These are phyloP conservation scores for Didymellaceae sp. DNA, from an alignment of 2,329 filamentous ascomycete genomes.

Conservation along the genomic window DNA sequence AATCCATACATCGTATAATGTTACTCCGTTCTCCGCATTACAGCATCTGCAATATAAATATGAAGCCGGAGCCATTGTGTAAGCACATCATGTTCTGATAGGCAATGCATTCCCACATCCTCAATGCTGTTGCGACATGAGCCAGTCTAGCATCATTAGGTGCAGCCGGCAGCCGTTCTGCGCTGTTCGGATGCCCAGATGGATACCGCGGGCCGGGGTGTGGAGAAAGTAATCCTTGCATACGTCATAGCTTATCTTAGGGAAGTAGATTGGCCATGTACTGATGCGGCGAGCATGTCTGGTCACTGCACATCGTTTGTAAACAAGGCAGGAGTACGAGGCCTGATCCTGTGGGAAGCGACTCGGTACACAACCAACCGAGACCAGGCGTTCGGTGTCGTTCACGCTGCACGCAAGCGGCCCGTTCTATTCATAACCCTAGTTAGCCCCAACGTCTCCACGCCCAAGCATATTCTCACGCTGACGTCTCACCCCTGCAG, in stretches of 20 bases:
- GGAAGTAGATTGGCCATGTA: not conserved
- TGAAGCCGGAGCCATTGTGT: too few species aligned
- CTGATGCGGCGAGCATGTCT: not conserved
- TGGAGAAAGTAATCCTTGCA: slow-evolving; percentile 9
- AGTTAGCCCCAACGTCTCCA: slow-evolving; percentile 12
- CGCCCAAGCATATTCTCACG: slow-evolving; percentile 7
- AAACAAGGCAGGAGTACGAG: too few species aligned
- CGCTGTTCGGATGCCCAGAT: slow-evolving; percentile 9
- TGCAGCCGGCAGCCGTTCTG: not conserved
- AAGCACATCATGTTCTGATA: too few species aligned
- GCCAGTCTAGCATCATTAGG: not conserved
- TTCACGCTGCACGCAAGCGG: slow-evolving; percentile 17
- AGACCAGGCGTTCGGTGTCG: slow-evolving; percentile 19
- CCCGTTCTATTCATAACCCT: slow-evolving; percentile 16
- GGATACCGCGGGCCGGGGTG: slow-evolving; percentile 14
- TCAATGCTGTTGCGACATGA: too few species aligned
- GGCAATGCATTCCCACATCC: too few species aligned
- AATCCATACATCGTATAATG: slow-evolving; percentile 5
- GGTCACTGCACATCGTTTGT: too few species aligned
- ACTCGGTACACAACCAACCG: not conserved
- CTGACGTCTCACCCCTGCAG: slow-evolving; percentile 9
- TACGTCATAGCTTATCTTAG: slow-evolving; percentile 3
- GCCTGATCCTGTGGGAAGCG: too few species aligned
- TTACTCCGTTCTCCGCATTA: too few species aligned
- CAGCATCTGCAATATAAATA: not conserved